Base-by-base conservation (phyloP, 2,329 filamentous ascomycete species). In the Camillea tinctor region DNA sequence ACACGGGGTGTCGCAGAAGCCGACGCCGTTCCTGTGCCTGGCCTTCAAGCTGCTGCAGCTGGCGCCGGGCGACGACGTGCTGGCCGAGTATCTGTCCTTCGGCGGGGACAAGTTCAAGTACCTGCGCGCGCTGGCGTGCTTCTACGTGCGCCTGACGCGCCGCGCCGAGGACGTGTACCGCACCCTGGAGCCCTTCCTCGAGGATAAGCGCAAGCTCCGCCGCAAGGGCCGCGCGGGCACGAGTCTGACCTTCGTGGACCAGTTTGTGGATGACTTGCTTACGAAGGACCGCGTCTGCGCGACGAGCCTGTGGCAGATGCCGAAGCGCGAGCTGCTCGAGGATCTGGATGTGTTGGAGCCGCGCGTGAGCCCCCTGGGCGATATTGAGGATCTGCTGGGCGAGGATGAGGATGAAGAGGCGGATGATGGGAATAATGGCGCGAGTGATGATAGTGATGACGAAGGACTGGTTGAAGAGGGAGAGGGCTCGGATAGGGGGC, bases 41-140 rank as follows among this genome's bases (percentile, higher is more conserved):
- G 91, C 91, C 2, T 96, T 99, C 77, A 99, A 98, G 80, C 83
- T 99, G 56, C 84, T 98, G 59, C 93, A 97, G 78, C 84, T 99
- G 9, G 88, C 88, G 23, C 95, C 95, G 1, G 85, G 86, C 62
- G 88, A 91, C 73, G 90, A 88, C 50, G 85, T 98, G 36, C 79
- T 99, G 24, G 76, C 85, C 49, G 91, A 93, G 71, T 97, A 97
- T 74, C 76, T 99, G 26, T 79, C 86, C 59, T 89, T 88, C 69
- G 89, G 89, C 58, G 92, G 88, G 52, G 88, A 90, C 44, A 79
- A 87, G 56, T 93, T 93, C 73, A 93, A 91, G 76, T 99, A 99
- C 75, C 80, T 99, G 57, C 88, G 93, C 60, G 93, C 92, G 0
- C 80, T 99, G 65, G 94, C 93, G 0, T 89, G 89, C 1, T 98